phyloP scores from a whole-genome alignment of 352 stramenopile genomes.

The Phytophthora sojae region DNA sequence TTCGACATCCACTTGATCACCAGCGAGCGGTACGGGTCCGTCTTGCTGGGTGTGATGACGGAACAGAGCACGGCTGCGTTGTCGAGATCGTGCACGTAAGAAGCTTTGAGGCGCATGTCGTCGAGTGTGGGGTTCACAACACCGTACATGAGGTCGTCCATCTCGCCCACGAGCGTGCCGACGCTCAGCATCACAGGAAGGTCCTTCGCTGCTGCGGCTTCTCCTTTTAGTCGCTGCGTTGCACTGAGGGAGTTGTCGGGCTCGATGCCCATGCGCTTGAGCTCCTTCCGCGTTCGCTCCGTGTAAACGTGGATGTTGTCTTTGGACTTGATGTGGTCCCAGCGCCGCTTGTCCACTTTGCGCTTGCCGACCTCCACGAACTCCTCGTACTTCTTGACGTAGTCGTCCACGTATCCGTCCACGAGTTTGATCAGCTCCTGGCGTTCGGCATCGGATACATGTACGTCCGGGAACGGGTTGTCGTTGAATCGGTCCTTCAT shows the following conservation, averaged over 20 bases:
- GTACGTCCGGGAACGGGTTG: conserved; percentile 21
- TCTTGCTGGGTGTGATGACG: conserved; percentile 26
- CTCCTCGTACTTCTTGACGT: conserved; percentile 35
- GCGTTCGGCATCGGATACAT: conserved; percentile 17
- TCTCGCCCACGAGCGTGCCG: conserved; percentile 26
- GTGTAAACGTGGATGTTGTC: conserved; percentile 27
- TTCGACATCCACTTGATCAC: conserved; percentile 44
- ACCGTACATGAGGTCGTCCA: conserved; percentile 47
- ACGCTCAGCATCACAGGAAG: conserved; percentile 29
- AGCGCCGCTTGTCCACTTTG: conserved; percentile 28
- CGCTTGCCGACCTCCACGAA: conserved; percentile 21
- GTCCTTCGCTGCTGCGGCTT: conserved; percentile 7
- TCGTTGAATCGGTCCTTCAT: conserved; percentile 26
- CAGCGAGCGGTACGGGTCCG: conserved; percentile 33
- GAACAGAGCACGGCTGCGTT: conserved; percentile 28
- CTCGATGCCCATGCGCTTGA: conserved; percentile 11
- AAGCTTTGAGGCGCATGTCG: conserved; percentile 37
- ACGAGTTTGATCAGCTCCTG: conserved; percentile 27
- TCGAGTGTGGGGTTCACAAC: conserved; percentile 36
- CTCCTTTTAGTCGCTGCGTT: conserved; percentile 1
- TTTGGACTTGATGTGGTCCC: conserved; percentile 27
- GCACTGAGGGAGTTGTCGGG: conserved; percentile 14
- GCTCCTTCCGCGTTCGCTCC: conserved; percentile 17
- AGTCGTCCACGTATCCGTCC: conserved; percentile 19
- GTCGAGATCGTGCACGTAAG: conserved; percentile 26